Evolutionary conservation across 768 basidiomycete genomes (phyloP).

Genomic region (Lactarius evosmus): DNA sequence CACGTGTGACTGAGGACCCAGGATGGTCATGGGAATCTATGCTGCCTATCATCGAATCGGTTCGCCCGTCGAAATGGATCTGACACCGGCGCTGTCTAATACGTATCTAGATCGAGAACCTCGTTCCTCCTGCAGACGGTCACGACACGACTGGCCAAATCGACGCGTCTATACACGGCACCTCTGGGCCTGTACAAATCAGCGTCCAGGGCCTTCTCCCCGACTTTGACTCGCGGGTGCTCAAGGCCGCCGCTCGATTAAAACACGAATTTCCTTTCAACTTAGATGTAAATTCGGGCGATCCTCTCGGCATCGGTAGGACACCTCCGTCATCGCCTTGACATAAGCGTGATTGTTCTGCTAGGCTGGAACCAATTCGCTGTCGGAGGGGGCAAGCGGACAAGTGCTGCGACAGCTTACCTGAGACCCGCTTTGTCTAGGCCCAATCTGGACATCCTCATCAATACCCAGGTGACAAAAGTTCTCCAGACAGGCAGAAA

Average conservation of each 20-base stretch:
- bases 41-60: constrained; percentile 11
- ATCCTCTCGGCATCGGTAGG: constrained; percentile 8
- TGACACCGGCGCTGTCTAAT: not conserved
- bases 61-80: not conserved
- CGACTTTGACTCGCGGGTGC: constrained; percentile 11
- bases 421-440: constrained; percentile 1
- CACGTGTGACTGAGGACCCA: constrained; percentile 14
- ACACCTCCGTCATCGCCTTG: too few species aligned
- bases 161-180: constrained; percentile 15
- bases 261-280: constrained; percentile 5
- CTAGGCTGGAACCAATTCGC: constrained; percentile 10
- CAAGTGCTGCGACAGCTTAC: constrained; percentile 11
- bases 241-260: constrained; percentile 7
- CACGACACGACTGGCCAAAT: constrained; percentile 22
- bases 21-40: constrained; percentile 24
- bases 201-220: constrained; percentile 14
- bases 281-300: constrained; percentile 3
- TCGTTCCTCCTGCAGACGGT: constrained; percentile 21
- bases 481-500: not conserved
- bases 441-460: constrained; percentile 11
- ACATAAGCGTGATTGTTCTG: not conserved
- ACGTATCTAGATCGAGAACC: constrained; percentile 17
- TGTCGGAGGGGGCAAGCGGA: not conserved
- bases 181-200: constrained; percentile 17
- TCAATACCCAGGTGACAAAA: constrained; percentile 8